Conservation (phyloP, 495 filamentous ascomycete genomes). For the Xylaria grammica region DNA sequence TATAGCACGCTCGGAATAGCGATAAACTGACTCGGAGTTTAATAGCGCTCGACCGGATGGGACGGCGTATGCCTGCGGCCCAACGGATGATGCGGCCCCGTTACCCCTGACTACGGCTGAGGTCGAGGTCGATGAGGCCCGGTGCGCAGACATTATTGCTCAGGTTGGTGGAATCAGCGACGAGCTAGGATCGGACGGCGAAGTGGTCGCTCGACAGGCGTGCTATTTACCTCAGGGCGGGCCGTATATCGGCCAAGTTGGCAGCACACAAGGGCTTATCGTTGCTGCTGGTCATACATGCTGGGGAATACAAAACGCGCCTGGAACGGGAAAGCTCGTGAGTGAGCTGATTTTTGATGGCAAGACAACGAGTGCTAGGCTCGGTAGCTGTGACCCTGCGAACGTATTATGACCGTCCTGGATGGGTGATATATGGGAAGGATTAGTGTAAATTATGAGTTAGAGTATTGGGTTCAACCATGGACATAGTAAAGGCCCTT, state of each 20-base stretch:
- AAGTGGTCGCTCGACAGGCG: constrained; percentile 74
- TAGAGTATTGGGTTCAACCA: too few species aligned
- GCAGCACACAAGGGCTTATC: constrained; percentile 67
- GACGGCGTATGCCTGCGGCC: constrained; percentile 78
- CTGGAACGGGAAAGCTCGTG: constrained; percentile 81
- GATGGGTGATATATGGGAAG: constrained; percentile 25
- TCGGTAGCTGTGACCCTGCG: constrained; percentile 34
- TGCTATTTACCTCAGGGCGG: constrained; percentile 81
- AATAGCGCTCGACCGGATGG: constrained; percentile 72
- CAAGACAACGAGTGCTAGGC: constrained; percentile 67
- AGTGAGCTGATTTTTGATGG: constrained; percentile 80
- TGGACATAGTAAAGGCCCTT: too few species aligned
- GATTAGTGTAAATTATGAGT: not conserved
- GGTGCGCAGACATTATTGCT: constrained; percentile 80
- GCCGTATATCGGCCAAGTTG: constrained; percentile 74
- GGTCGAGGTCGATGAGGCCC: constrained; percentile 71
- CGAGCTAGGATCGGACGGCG: constrained; percentile 67
- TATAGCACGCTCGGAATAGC: too few species aligned
- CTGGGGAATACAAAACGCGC: constrained; percentile 91
- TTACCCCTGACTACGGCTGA: constrained; percentile 71
- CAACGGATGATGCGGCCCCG: constrained; percentile 72
- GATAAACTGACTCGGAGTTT: not conserved
- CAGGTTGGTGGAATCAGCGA: constrained; percentile 73
- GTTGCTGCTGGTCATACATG: constrained; percentile 86
- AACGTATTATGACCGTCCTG: constrained; percentile 28